These are phyloP conservation scores for Fomitopsis betulina DNA, from an alignment of 1,284 basidiomycete genomes.

Conservation along the genomic window DNA sequence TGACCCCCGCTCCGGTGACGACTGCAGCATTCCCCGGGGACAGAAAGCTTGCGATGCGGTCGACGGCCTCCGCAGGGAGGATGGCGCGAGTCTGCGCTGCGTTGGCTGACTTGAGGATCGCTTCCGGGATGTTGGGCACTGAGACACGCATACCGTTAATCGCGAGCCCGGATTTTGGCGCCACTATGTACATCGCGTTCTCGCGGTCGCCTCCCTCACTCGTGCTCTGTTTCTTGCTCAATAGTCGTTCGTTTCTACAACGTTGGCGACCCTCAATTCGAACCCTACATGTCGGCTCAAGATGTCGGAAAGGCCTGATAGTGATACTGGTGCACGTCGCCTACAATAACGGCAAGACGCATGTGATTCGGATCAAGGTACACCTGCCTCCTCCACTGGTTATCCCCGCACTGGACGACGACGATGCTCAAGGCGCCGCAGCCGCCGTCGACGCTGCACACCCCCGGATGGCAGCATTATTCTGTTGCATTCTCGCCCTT, in stretches of 20 bases:
- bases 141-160: too few relatives aligned
- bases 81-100: slow-evolving; percentile 33
- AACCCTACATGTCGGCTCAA: too few relatives aligned
- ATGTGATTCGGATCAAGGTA: slow-evolving; percentile 34
- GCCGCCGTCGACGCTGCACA: slow-evolving; percentile 54
- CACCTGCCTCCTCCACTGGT: neutral
- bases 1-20: slow-evolving; percentile 88
- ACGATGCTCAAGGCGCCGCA: slow-evolving; percentile 37
- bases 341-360: too few relatives aligned
- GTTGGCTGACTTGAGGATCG: slow-evolving; percentile 40
- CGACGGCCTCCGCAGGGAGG: slow-evolving; percentile 51
- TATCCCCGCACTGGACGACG: slow-evolving; percentile 21
- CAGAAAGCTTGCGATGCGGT: slow-evolving; percentile 67
- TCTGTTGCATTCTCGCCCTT: slow-evolving; percentile 90
- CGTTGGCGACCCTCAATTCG: too few relatives aligned
- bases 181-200: too few relatives aligned
- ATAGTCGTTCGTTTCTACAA: too few relatives aligned
- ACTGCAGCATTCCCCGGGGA: slow-evolving; percentile 63
- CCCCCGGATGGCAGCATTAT: slow-evolving; percentile 88
- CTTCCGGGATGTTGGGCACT: slow-evolving; percentile 71
- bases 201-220: too few relatives aligned
- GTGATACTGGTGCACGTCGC: too few relatives aligned
- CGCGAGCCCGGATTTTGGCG: too few relatives aligned
- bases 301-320: too few relatives aligned
- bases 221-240: too few relatives aligned